Evolutionary conservation across 768 basidiomycete genomes (phyloP), one percentile per base, ranked within the genome.

Genomic region (Lactarius evosmus): DNA sequence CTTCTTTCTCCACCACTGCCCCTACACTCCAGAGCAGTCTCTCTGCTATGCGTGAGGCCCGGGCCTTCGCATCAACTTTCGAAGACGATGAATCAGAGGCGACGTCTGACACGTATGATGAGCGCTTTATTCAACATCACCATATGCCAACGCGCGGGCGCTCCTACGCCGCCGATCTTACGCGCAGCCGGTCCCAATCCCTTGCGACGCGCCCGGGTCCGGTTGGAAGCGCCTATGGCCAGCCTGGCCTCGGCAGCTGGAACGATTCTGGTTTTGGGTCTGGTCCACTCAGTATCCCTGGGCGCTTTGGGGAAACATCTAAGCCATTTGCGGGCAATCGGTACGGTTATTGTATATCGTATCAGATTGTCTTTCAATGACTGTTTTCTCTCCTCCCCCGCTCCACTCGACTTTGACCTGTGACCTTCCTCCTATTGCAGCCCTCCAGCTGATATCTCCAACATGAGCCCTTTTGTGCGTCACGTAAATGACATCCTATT

Each of bases 391-490:
- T 82, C 80, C 52, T 78, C 79, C 65, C 44, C 74, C 78, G 69
- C 78, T 78, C 67, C 73, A 74, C 65, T 70, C 75, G 69, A 72
- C 73, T 63, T 63, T 75, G 78, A 70, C 83, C 82, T 74, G 41
- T 82, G 79, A 69, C 76, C 77, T 74, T 75, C 78, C 61, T 72
- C 61, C 19, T 44, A 38, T n/a, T 76, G 66, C 67, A 74, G 75
- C 66, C 76, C 79, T 75, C 71, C 78, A 34, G 74, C 74, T 27
- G 82, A 92, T 74, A 74, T 83, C 46, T 88, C 89, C 33, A 93
- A 93, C 72, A 89, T 91, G 83, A 86, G 84, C 67, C 92, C 91
- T 0, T 93, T 94, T 72, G 83, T 90, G n/a, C 79, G 91, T 27
- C 90, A 94, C 72, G 88, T 93, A 19, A 85, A 84, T 7, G 85